Evolutionary conservation across 2,329 filamentous ascomycete species (phyloP).

Genomic region (Rhexocercosporidium sp.): DNA sequence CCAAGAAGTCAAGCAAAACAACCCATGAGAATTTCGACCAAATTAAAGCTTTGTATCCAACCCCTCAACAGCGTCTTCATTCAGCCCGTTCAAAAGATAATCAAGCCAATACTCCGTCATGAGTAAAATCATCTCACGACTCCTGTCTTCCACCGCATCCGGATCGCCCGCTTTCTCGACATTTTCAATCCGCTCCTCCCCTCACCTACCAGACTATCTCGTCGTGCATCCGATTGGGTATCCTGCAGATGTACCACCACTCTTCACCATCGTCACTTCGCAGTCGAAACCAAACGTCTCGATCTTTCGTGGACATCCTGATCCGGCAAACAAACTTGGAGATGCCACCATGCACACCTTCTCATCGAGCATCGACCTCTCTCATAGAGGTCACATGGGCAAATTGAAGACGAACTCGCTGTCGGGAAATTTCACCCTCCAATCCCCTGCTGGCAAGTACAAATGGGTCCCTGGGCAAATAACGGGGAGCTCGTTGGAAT

Average conservation of each 20-base stretch:
- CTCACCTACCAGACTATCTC: background rate
- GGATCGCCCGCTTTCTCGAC: background rate
- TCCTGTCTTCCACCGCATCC: background rate
- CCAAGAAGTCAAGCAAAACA: background rate
- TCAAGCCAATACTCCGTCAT: background rate
- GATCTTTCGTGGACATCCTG: background rate
- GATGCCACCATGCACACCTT: background rate
- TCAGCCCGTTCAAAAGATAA: background rate
- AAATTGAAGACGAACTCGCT: background rate
- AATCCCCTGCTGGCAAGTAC: background rate
- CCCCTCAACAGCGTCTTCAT: slow-evolving; percentile 2
- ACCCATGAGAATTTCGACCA: background rate
- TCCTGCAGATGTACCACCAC: background rate
- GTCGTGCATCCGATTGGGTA: background rate
- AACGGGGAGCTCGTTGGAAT: background rate
- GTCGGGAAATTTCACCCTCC: background rate
- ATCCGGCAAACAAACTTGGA: background rate
- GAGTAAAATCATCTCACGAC: background rate
- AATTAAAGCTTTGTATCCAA: background rate
- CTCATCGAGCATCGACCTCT: background rate
- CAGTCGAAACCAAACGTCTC: background rate
- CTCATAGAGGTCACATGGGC: background rate
- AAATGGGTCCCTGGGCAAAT: background rate
- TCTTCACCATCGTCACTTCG: background rate
- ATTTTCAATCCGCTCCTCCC: background rate